Evolutionary conservation across 2,329 filamentous ascomycete species (phyloP).

Genomic region (Trichophyton simii): DNA sequence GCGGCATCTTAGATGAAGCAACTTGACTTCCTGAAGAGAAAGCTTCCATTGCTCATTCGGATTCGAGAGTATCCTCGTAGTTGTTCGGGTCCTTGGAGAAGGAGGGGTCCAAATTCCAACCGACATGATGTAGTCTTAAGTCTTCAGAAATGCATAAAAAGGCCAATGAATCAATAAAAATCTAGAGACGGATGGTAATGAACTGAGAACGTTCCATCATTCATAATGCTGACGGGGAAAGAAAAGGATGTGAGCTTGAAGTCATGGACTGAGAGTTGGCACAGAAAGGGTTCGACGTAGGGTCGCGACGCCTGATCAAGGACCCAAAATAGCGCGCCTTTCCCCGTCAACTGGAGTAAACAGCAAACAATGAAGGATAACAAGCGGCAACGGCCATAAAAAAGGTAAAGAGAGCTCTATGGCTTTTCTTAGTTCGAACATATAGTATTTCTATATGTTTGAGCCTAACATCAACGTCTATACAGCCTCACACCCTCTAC

Average conservation of each 20-base stretch:
- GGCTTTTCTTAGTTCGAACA: background rate
- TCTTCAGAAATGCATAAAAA: background rate
- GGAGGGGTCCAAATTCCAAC: background rate
- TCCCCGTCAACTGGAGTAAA: background rate
- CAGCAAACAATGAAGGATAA: background rate
- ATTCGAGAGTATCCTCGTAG: slow-evolving; percentile 18
- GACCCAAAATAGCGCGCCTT: background rate
- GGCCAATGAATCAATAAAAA: background rate
- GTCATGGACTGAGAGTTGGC: background rate
- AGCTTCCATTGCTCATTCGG: slow-evolving; percentile 25
- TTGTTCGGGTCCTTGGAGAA: background rate
- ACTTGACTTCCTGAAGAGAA: slow-evolving; percentile 24
- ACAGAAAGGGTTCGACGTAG: background rate
- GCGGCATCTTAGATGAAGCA: slow-evolving; percentile 25
- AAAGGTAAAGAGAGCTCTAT: background rate
- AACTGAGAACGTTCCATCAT: background rate
- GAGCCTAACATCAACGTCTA: too few species aligned
- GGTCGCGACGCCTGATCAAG: background rate
- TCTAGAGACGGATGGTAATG: background rate
- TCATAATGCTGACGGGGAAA: background rate
- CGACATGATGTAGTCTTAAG: background rate
- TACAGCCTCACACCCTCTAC: background rate
- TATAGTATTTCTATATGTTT: background rate
- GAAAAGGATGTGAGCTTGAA: background rate
- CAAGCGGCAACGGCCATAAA: background rate